Percentiles rank a stretch among this genome's conserved stretches.
Conservation (phyloP, 176 grass and related monocot genomes). For the Alopecurus myosuroides region DNA sequence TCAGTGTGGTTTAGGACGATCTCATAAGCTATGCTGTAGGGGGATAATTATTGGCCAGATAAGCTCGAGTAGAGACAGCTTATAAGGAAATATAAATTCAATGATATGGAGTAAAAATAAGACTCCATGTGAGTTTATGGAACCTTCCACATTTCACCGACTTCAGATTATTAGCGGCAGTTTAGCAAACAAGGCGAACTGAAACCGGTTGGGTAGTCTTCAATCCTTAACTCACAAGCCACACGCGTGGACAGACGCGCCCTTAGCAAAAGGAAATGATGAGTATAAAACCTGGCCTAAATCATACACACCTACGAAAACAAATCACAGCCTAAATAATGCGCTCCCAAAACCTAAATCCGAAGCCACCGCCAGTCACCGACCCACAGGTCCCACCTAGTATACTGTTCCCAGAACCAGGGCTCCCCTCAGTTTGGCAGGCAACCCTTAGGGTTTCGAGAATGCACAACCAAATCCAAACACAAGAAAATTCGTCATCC, state of each 20-base stretch:
- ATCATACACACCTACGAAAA: not conserved
- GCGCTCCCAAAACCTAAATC: not conserved
- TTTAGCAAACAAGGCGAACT: not conserved
- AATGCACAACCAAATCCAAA: conserved; percentile 8
- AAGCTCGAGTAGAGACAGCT: not conserved
- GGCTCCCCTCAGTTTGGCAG: not conserved
- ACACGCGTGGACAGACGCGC: not conserved
- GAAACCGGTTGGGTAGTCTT: not conserved
- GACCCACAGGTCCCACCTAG: not conserved
- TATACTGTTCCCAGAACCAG: not conserved
- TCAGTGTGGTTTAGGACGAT: not conserved
- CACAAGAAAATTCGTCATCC: not conserved
- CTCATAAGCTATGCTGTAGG: not conserved
- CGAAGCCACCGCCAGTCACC: not conserved
- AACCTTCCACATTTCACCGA: not conserved
- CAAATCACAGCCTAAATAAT: not conserved
- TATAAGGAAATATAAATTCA: not conserved
- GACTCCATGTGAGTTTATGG: not conserved
- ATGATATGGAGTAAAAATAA: not conserved
- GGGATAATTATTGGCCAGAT: not conserved
- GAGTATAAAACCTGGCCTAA: not conserved
- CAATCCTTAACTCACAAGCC: not conserved
- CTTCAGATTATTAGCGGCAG: not conserved
- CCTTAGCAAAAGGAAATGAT: not conserved
- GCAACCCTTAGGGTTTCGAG: conserved; percentile 24